phyloP scores from a whole-genome alignment of 148 eudicot species.

The Agrostemma githago region DNA sequence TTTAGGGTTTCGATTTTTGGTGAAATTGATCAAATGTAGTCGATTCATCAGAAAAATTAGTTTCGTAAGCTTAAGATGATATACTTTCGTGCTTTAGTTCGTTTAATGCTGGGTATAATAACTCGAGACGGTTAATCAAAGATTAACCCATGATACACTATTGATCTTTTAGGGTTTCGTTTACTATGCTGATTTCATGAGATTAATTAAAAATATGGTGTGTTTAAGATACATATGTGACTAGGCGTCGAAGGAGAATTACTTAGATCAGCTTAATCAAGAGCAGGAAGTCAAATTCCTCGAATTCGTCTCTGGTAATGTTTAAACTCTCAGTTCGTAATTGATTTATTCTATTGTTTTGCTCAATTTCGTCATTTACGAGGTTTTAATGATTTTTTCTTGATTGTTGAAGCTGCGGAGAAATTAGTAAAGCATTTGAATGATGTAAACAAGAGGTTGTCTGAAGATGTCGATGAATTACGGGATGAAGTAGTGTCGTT shows the following conservation, averaged over 20 bases:
- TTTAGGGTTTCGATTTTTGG: constrained; percentile 3
- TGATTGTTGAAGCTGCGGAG: constrained; percentile 58
- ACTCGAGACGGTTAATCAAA: background rate
- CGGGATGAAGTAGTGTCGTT: constrained; percentile 38
- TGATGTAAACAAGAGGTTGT: constrained; percentile 47
- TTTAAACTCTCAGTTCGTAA: constrained; percentile 1
- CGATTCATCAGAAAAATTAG: too few species aligned
- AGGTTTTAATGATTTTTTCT: background rate
- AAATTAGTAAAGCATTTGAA: constrained; percentile 41
- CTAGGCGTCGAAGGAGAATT: constrained; percentile 40
- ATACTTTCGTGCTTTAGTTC: background rate
- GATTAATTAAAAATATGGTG: background rate
- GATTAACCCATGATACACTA: background rate
- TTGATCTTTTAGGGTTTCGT: too few species aligned
- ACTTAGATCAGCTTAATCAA: constrained; percentile 37
- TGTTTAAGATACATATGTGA: background rate
- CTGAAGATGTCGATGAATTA: constrained; percentile 38
- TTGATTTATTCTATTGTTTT: background rate
- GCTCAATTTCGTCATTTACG: background rate
- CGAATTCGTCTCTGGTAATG: constrained; percentile 50
- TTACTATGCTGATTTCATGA: background rate
- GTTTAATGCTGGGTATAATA: background rate
- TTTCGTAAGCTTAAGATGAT: too few species aligned
- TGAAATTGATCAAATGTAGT: background rate
- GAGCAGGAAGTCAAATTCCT: constrained; percentile 61